Evolutionary conservation across 345 rosid species (phyloP), one percentile per base, ranked within the genome.

Genomic region (Eucalyptus urophylla): DNA sequence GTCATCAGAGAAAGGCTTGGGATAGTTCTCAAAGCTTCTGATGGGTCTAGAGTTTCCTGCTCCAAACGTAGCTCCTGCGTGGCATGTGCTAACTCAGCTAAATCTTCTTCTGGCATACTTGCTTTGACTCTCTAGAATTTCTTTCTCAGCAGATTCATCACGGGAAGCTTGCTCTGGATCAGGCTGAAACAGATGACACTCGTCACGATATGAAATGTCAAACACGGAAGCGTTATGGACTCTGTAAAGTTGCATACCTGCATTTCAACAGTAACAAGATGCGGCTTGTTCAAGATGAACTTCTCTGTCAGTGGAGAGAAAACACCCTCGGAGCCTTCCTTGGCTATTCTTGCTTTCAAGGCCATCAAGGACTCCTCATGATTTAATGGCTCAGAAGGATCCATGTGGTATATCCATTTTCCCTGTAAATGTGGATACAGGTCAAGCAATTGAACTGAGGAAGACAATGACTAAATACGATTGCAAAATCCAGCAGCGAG

Each of bases 371-470:
- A 98, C 91, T 96, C 92, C 92, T 96, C 96, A 89, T 95, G 97
- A 90, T 95, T 98, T 87, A 98, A 91, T 69, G 99, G 99, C 92
- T 95, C 98, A 92, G 96, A 95, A 88, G 99, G 99, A 95, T 97
- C 95, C 98, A 95, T 92, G 91, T 97, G 98, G 92, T 98, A 98
- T 93, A 98, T 98, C 99, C 99, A 96, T 93, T 96, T 98, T 62
- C 97, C 95, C 99, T 97, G 88, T 90, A 88, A 37, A 37, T 37
- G 2, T 8, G 8, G 81, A 19, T 5, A 72, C 81, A 11, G 45
- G 27, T 37, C 81, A 72, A 37, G 25, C 21, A 67, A 90, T 33
- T 25, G 27, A 86, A 62, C 47, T 0, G 40, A 33, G 45, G 81
- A 72, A 72, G 25, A 33, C 45, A 33, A 37, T 72, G 45, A 19